Conservation (phyloP, 805 yeast species). For the Ogataea paradorogensis region DNA sequence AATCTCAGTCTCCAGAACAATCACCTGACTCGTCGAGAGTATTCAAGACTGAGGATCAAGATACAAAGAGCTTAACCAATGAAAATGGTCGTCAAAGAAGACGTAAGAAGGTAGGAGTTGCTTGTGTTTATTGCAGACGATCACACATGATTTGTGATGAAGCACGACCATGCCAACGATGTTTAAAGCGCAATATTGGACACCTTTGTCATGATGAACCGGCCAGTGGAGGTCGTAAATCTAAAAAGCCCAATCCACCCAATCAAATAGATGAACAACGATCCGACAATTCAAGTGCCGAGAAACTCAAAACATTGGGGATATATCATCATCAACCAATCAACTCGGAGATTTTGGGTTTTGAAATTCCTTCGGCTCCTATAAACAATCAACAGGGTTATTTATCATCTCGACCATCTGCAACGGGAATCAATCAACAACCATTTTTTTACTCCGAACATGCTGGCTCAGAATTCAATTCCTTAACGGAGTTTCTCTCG, state of each 20-base stretch:
- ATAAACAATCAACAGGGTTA: constrained; percentile 4
- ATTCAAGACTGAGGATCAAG: constrained; percentile 3
- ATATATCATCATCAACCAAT: constrained; percentile 16
- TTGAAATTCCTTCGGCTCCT: constrained; percentile 1
- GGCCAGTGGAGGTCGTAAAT: constrained; percentile 34
- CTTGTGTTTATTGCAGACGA: constrained; percentile 89
- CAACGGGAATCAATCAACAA: constrained; percentile 47
- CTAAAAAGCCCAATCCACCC: constrained; percentile 6
- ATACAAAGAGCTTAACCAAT: background rate
- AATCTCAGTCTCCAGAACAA: constrained; percentile 2
- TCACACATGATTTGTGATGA: constrained; percentile 94
- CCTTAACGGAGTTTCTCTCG: constrained; percentile 81
- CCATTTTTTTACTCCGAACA: constrained; percentile 87
- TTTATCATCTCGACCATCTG: constrained; percentile 14
- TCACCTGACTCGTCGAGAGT: background rate
- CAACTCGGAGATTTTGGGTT: background rate
- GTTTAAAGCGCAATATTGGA: constrained; percentile 83
- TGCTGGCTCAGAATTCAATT: constrained; percentile 88
- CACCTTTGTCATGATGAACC: constrained; percentile 83
- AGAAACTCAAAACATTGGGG: constrained; percentile 14
- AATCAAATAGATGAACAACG: constrained; percentile 8
- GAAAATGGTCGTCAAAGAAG: constrained; percentile 9
- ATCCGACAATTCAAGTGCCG: constrained; percentile 11
- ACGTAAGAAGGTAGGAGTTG: constrained; percentile 55
- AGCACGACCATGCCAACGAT: constrained; percentile 70